Evolutionary conservation across 2,329 filamentous ascomycete genomes (phyloP), one percentile per base, ranked within the genome.

Genomic region (Stagonosporopsis tanaceti): DNA sequence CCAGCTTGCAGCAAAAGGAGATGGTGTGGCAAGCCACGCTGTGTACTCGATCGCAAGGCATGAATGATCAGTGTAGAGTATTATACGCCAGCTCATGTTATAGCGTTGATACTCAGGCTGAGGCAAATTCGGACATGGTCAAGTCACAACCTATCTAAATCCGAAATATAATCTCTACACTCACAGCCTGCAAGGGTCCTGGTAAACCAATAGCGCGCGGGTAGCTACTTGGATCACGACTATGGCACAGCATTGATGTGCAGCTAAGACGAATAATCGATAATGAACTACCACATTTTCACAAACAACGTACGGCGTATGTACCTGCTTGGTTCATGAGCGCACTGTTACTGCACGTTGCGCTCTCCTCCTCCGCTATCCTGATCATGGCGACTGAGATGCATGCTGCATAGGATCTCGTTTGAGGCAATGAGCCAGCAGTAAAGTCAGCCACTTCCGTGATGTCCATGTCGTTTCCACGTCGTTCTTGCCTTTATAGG

Each of bases 341-440:
- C 12, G 37, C 52, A 62, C 35, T 41, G 25, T 24, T 34, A 47
- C 59, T 62, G 60, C 56, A 64, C 55, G 40, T 47, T 65, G 68
- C 68, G 68, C 67, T 61, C 53, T 67, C 67, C 66, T 70, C 63
- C 66, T 62, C 56, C 35, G 12, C 39, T 41, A 9, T n/a, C 40
- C 4, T 27, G 17, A 42, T 17, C 5, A 11, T 17, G 48, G 35
- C 20, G 27, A 22, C 37, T 38, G 14, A 46, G 12, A 42, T 24
- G 37, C 24, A 46, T 58, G 20, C 40, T 35, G 41, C 50, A 57
- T 34, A 45, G 38, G 17, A 22, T 20, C 34, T 30, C 30, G 51
- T 22, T 27, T 28, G 39, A 24, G 17, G 35, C 27, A 44, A 52
- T 24, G 30, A n/a, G 22, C 32, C 12, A 27, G 17, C 45, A 45